A percentile compares a stretch with the other conserved stretches of the same genome.
phyloP scores from a whole-genome alignment of 2,329 filamentous ascomycete genomes.

The Cladosporium phlei region DNA sequence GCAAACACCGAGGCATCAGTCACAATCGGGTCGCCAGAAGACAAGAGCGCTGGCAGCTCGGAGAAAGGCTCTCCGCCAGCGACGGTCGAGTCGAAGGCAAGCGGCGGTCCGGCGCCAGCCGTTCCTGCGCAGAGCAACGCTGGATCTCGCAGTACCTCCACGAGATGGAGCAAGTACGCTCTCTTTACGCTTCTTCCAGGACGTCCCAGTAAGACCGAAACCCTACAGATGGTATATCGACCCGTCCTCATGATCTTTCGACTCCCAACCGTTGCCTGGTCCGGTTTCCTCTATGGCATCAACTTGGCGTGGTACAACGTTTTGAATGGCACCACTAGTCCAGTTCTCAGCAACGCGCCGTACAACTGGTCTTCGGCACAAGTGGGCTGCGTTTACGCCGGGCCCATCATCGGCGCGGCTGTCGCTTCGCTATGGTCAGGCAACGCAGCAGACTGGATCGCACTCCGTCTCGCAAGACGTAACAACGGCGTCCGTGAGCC shows the following conservation, averaged over 20 bases:
- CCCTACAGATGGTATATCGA: slow-evolving; percentile 17
- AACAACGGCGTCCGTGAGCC: slow-evolving; percentile 38
- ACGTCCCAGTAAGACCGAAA: slow-evolving; percentile 18
- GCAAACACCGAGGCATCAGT: neutral
- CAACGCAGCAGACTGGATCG: slow-evolving; percentile 30
- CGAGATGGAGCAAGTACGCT: slow-evolving; percentile 32
- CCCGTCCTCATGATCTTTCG: slow-evolving; percentile 16
- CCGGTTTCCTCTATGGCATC: slow-evolving; percentile 15
- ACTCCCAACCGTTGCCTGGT: slow-evolving; percentile 12
- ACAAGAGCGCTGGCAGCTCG: neutral
- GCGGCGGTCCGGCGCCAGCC: neutral
- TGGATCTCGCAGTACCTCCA: neutral
- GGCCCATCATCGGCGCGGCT: slow-evolving; percentile 36
- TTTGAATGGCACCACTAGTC: slow-evolving; percentile 15
- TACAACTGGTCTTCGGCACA: slow-evolving; percentile 35
- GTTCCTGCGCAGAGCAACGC: neutral
- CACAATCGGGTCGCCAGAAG: neutral
- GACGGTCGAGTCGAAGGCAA: slow-evolving; percentile 11
- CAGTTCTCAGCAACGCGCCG: slow-evolving; percentile 22
- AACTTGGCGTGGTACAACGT: slow-evolving; percentile 17
- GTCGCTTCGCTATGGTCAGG: slow-evolving; percentile 34
- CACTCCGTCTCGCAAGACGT: slow-evolving; percentile 32
- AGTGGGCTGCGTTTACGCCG: slow-evolving; percentile 51
- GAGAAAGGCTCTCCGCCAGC: slow-evolving; percentile 9
- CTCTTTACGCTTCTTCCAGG: slow-evolving; percentile 19